Percentiles rank a stretch among this genome's conserved stretches.
Conservation (phyloP, 2,329 filamentous ascomycete species). For the Epichloe coenophiala region DNA sequence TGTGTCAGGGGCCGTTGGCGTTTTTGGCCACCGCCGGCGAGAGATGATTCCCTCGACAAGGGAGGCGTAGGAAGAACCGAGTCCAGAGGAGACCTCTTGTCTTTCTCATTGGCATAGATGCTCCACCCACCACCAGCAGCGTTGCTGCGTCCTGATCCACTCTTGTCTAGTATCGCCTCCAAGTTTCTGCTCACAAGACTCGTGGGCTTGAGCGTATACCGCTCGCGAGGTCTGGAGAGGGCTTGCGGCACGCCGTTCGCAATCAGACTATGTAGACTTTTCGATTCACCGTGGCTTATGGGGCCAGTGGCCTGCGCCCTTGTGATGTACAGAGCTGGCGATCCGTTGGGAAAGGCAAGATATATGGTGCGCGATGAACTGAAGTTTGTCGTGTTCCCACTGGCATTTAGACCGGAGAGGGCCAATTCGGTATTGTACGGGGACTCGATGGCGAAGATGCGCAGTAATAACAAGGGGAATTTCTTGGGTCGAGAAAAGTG, state of each 20-base stretch:
- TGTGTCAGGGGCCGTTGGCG: constrained; percentile 12
- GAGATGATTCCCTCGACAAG: constrained; percentile 22
- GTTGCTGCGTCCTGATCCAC: constrained; percentile 57
- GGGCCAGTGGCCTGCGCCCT: constrained; percentile 32
- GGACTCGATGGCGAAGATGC: constrained; percentile 67
- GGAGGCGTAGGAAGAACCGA: constrained; percentile 33
- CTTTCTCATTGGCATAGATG: constrained; percentile 56
- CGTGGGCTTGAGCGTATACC: constrained; percentile 56
- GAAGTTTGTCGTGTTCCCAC: constrained; percentile 29
- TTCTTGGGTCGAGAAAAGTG: constrained; percentile 59
- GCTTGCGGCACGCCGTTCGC: constrained; percentile 73
- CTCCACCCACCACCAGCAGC: constrained; percentile 66
- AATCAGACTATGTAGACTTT: constrained; percentile 55
- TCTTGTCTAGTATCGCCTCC: constrained; percentile 51
- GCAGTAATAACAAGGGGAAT: constrained; percentile 59
- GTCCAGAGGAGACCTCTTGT: constrained; percentile 41
- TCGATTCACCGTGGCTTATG: constrained; percentile 35
- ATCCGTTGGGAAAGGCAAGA: constrained; percentile 69
- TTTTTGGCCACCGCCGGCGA: constrained; percentile 16
- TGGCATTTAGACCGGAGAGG: constrained; percentile 19
- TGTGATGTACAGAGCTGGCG: constrained; percentile 59
- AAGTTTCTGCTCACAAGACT: constrained; percentile 60
- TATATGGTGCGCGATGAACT: constrained; percentile 62
- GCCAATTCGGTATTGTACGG: constrained; percentile 57
- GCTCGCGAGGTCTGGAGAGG: constrained; percentile 57